Evolutionary conservation across 148 eudicot genomes (phyloP), one percentile per base, ranked within the genome.

Genomic region (Salicornia ramosissima): DNA sequence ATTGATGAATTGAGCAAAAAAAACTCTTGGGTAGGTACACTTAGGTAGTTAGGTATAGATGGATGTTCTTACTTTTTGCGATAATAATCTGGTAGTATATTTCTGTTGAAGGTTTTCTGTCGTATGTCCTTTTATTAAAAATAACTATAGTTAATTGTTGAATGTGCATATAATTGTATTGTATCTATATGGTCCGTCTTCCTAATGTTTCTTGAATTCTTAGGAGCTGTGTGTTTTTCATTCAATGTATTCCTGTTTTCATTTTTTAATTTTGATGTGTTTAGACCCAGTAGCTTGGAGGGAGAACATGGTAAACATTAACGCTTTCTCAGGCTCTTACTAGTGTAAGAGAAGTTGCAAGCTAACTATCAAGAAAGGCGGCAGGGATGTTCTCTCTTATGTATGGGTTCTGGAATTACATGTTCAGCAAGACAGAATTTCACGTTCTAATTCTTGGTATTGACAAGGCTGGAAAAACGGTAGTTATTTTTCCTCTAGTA

Each of bases 381-480:
- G 64, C 50, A 74, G 80, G 75, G 78, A 94, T 94, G 98, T 94
- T 94, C 78, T 88, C 98, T 29, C 83, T 94, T 76, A 81, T 90
- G 75, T 88, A 86, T 84, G 98, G 98, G 60, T 88, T 94, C 25
- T 94, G 87, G 86, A 87, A 88, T 75, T 75, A 90, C 69, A 80
- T 88, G 77, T 85, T 85, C 76, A 92, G 90, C 73, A 92, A 92
- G 81, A 87, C 90, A 2, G 97, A 92, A 88, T 86, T 89, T 65
- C 96, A 87, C 80, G 89, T 92, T 70, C 92, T 92, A 39, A 92
- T 92, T 81, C 96, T 92, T 36, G 97, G 97, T 34, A 92, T 89
- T 33, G 92, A 89, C 90, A 92, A 89, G 82, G 90, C 96, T 82
- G 98, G 98, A 25, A 94, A 94, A 83, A 94, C 98, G 61, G 98